These are phyloP conservation scores for Phytophthora chlamydospora DNA, from an alignment of 352 stramenopile species.

Conservation along the genomic window DNA sequence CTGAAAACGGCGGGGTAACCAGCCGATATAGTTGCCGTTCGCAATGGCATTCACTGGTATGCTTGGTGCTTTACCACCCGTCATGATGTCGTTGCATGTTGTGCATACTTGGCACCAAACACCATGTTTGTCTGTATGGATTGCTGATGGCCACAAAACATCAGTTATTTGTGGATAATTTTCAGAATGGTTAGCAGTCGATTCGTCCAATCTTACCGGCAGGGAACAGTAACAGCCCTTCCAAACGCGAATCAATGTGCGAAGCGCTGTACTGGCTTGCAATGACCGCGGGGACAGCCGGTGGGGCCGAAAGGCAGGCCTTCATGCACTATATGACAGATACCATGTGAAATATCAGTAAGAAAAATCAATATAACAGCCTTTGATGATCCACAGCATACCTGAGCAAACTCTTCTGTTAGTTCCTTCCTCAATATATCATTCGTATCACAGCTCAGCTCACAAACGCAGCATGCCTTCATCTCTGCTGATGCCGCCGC, in stretches of 20 bases:
- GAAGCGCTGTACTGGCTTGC: neutral
- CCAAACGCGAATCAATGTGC: neutral
- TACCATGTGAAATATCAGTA: no score
- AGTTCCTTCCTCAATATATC: neutral
- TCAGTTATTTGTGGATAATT: no score
- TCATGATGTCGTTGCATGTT: neutral
- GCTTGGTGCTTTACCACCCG: neutral
- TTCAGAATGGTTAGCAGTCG: neutral
- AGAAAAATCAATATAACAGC: neutral
- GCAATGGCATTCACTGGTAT: neutral
- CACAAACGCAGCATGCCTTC: slow-evolving; percentile 1
- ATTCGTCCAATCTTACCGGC: neutral
- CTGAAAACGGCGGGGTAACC: neutral
- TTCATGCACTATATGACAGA: neutral
- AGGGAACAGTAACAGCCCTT: neutral
- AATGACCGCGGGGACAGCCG: neutral
- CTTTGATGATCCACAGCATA: neutral
- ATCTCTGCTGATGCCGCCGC: neutral
- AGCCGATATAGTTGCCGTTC: slow-evolving; percentile 10
- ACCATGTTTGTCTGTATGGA: neutral
- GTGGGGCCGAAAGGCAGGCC: neutral
- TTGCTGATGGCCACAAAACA: no score
- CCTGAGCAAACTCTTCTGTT: slow-evolving; percentile 1
- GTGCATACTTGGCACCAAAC: neutral
- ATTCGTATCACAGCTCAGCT: neutral